Conservation (phyloP, 2,329 filamentous ascomycete genomes). For the Pleoardoris graminearum region DNA sequence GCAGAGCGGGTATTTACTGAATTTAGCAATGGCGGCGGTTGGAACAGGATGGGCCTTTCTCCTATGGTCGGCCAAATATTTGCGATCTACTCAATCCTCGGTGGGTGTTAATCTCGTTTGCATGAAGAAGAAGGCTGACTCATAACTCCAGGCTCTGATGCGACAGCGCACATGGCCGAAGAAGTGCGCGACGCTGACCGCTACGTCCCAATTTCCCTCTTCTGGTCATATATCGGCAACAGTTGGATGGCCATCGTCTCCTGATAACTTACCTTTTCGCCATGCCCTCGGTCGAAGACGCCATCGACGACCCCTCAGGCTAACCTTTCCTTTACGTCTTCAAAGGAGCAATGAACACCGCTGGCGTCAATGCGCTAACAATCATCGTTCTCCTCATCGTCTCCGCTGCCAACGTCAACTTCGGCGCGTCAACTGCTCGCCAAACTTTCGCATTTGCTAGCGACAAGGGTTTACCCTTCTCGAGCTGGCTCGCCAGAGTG, state of each 20-base stretch:
- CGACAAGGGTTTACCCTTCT: constrained; percentile 41
- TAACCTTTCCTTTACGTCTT: constrained; percentile 45
- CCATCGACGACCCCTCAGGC: constrained; percentile 32
- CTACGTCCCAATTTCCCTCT: constrained; percentile 46
- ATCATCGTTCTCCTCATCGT: constrained; percentile 37
- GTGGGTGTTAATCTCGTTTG: not conserved
- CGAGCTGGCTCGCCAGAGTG: constrained; percentile 32
- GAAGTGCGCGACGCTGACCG: constrained; percentile 48
- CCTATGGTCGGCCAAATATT: constrained; percentile 49
- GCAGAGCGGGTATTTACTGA: constrained; percentile 37
- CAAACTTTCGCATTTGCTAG: constrained; percentile 45
- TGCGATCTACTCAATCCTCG: constrained; percentile 34
- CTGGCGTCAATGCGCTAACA: constrained; percentile 36
- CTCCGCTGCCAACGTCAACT: constrained; percentile 36
- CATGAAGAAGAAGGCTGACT: too few relatives aligned
- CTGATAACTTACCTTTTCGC: constrained; percentile 40
- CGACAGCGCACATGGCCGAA: constrained; percentile 49
- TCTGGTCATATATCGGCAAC: constrained; percentile 48
- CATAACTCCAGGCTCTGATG: constrained; percentile 28
- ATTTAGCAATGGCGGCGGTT: constrained; percentile 46
- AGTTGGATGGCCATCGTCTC: constrained; percentile 41
- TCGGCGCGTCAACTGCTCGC: constrained; percentile 37
- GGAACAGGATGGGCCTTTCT: constrained; percentile 44
- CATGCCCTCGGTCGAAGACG: constrained; percentile 36
- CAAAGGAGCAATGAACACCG: constrained; percentile 27